Evolutionary conservation across 495 filamentous ascomycete species (phyloP), one percentile per base, ranked within the genome.

Genomic region (Aspergillus ostianus): DNA sequence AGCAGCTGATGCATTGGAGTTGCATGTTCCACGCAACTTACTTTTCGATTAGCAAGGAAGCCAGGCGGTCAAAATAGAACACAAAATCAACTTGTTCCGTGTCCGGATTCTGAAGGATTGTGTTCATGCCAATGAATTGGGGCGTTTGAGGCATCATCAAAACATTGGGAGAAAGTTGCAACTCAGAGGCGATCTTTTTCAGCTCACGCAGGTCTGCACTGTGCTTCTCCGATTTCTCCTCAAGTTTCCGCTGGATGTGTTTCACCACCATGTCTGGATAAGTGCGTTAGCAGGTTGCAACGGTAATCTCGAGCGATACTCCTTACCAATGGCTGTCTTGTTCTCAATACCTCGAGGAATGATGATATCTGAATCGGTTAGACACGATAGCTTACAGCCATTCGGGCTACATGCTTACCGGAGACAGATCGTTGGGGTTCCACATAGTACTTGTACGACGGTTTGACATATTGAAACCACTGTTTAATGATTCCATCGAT

Each of bases 401-500:
- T 4, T 36, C 12, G 30, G 41, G 23, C 18, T 4, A 30, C 21
- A 26, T 49, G 1, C 75, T 58, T 68, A 85, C 85, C 84, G 59
- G 92, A 91, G 58, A 91, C 84, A 57, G 89, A 84, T 23, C 91
- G 82, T 68, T 98, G 94, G 48, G 95, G 94, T 62, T 96, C 85
- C 51, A 98, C 94, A 69, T 83, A 97, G 77, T 82, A 80, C 60
- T 92, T 89, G 64, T 92, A 97, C 59, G 97, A 97, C 4, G 94
- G 94, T 73, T 98, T 98, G 8, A 98, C 94, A 72, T 88, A 98
- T 41, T 72, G 71, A 69, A 97, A 97, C 94, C 94, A 98, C 73
- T 98, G 94, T 72, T 98, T 98, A 67, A 98, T 93, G 67, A 92
- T 93, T 45, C 94, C 94, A 62, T 96, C 90, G 57, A 97, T 86